Evolutionary conservation across 306 rosid genomes (phyloP).

Genomic region (Corylus avellana): DNA sequence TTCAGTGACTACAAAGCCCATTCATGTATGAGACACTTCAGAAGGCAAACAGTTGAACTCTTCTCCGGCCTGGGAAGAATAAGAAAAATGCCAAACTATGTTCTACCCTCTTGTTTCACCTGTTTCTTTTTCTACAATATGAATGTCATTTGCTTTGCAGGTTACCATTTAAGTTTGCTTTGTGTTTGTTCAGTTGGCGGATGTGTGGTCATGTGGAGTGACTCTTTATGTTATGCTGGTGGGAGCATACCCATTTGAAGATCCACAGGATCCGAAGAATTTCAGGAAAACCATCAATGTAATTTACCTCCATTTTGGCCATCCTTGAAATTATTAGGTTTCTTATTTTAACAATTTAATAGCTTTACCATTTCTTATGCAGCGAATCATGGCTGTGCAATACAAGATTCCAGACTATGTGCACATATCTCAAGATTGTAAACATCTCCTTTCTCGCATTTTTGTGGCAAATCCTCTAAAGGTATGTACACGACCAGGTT

Average conservation of each 20-base stretch:
- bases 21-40: constrained; percentile 3
- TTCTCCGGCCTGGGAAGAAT: constrained; percentile 10
- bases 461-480: constrained; percentile 68
- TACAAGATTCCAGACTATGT: constrained; percentile 91
- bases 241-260: constrained; percentile 93
- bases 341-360: constrained; percentile 8
- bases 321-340: constrained; percentile 16
- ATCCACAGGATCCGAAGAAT: constrained; percentile 79
- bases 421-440: constrained; percentile 84
- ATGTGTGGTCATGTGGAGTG: constrained; percentile 93
- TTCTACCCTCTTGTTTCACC: constrained; percentile 11
- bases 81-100: neutral
- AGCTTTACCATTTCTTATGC: constrained; percentile 35
- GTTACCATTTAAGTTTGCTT: neutral
- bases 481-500: constrained; percentile 42
- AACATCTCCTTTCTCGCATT: constrained; percentile 72
- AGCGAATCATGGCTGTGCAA: constrained; percentile 86
- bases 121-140: constrained; percentile 15
- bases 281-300: constrained; percentile 88
- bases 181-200: constrained; percentile 63
- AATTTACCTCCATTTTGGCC: constrained; percentile 9
- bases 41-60: constrained; percentile 15
- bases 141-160: constrained; percentile 11
- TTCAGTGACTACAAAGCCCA: constrained; percentile 13
- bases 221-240: constrained; percentile 91